Base-by-base conservation (phyloP, 225 moss, liverwort and hornwort genomes). In the Sphagnum tenellum region DNA sequence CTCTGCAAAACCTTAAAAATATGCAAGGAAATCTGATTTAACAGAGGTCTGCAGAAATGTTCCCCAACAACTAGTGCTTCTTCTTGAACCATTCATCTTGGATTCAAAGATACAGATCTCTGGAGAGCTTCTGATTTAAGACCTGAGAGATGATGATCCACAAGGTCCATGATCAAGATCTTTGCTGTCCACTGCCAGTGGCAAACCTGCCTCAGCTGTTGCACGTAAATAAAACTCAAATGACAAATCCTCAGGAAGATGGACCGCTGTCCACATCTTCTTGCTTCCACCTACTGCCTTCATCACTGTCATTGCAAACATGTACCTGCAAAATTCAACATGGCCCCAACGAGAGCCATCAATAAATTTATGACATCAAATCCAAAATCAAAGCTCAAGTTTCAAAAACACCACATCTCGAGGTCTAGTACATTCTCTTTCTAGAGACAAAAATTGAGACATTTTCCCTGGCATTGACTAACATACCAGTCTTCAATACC, bases 71-170 rank as follows among this genome's bases (percentile, higher is more conserved):
- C 6, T 12, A 13, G 2, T 57, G 12, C 6, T 45, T 56, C 49
- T 44, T n/a, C 47, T 5, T 2, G 49, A 52, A 5, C 9, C 8
- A 55, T 45, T 49, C 53, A 12, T 45, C 52, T 13, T 44, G 45
- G 29, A 29, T 29, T 29, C 29, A 29, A 29, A 29, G 29, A 29
- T 29, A 29, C 29, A 29, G 29, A n/a, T 64, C 8, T 48, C 5
- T 45, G 3, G 0, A 29, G 29, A 50, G 13, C 47, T 14, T 13
- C 29, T 6, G 7, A n/a, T 65, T 29, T 29, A 49, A 3, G 0
- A 93, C 92, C 92, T 93, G 44, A 88, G 70, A 48, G 92, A 29
- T 29, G 29, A 29, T 29, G 29, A 93, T 66, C 92, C 88, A 60
- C 69, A 68, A 69, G 88, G 92, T 48, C 92, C 80, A 47, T 78